A percentile compares a stretch with the other conserved stretches of the same genome.
These are phyloP conservation scores for Wickerhamomyces pijperi DNA, from an alignment of 805 yeast species.

Conservation along the genomic window DNA sequence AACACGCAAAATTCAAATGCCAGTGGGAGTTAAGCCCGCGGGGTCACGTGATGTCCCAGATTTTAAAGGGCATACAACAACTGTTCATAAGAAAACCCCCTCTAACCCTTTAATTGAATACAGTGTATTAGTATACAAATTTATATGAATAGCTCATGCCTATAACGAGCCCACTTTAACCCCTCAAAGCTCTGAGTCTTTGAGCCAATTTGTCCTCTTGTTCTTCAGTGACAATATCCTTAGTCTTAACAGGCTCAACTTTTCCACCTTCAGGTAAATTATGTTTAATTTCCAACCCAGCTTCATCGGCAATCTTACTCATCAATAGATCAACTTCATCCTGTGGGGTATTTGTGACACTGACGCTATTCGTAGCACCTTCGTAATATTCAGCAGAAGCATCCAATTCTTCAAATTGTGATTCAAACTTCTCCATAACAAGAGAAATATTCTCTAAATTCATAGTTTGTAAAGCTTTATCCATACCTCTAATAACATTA, in stretches of 20 bases:
- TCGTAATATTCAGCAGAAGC: conserved; percentile 91
- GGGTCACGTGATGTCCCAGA: too few species aligned
- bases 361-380: conserved; percentile 76
- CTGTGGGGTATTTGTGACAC: conserved; percentile 85
- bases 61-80: too few species aligned
- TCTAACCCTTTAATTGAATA: too few species aligned
- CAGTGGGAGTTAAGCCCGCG: too few species aligned
- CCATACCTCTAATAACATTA: conserved; percentile 90
- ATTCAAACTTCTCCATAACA: conserved; percentile 95
- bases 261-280: conserved; percentile 42
- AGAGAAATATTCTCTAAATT: conserved; percentile 84
- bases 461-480: conserved; percentile 90
- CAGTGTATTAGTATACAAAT: too few species aligned
- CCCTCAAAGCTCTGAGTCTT: conserved; percentile 75
- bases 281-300: conserved; percentile 87
- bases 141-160: too few species aligned
- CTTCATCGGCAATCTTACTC: conserved; percentile 94
- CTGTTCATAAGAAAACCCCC: too few species aligned
- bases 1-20: too few species aligned
- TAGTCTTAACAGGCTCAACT: conserved; percentile 44
- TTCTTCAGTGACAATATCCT: conserved; percentile 41
- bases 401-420: conserved; percentile 91
- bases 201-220: conserved; percentile 85
- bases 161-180: too few species aligned
- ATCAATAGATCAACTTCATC: conserved; percentile 87